Evolutionary conservation across 1,284 basidiomycete species (phyloP), one percentile per base, ranked within the genome.

Genomic region (Pseudomicrostroma phylloplanum): DNA sequence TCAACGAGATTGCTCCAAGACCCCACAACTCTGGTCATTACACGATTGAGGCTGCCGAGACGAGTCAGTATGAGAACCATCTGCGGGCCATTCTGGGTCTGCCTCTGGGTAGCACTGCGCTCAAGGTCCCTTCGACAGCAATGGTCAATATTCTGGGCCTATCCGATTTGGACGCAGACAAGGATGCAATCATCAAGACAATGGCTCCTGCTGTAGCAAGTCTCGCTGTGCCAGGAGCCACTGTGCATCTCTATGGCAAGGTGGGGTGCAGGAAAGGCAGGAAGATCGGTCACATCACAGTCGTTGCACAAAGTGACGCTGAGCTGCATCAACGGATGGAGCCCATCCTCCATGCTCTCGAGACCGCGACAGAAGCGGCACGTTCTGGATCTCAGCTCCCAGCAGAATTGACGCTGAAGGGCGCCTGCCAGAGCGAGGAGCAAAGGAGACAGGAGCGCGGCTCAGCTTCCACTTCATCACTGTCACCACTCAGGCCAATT

Each of bases 21-120:
- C 94, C 96, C 0, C 96, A 99, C 81, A 99, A 98, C 81, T 96
- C 92, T 9, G 94, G 94, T 0, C 96, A 99, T 80, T 96, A 97
- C 81, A 97, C 94, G n/a, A 97, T 98, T 77, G 94, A 97, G 81
- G 93, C 94, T 0, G 96, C 91, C 80, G 85, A 91, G 71, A 90
- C 92, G 1, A 96, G 92, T 13, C 96, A 98, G 81, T 99, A 92
- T 82, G 92, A 94, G 80, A 96, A 97, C 76, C 96, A 98, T 80
- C 87, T 98, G 46, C 91, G 93, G 40, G 91, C 93, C n/a, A 93
- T 98, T 79, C 86, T 97, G 21, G 86, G 85, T 46, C 84, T 96
- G 11, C 92, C 94, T 1, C 85, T 98, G 17, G 94, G 94, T 23
- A 90, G 89, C 15, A 93, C 93, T 1, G 82, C 85, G 0, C 86